Conservation (phyloP, 495 filamentous ascomycete species). For the Penicillium riverlandense region DNA sequence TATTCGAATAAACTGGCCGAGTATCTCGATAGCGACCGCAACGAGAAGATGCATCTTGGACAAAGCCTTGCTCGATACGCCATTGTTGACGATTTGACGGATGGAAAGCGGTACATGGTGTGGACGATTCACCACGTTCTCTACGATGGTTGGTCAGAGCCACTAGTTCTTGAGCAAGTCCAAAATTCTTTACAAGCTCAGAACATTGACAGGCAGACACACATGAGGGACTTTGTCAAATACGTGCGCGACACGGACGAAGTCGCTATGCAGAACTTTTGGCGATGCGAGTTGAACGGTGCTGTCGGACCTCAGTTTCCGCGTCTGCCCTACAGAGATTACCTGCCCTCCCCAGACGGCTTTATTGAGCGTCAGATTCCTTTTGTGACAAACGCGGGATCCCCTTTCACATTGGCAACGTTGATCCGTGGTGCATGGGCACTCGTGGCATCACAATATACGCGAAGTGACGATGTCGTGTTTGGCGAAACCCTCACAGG, state of each 20-base stretch:
- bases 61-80: conserved; percentile 47
- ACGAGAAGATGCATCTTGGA: conserved; percentile 47
- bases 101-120: conserved; percentile 40
- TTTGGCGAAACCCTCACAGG: conserved; percentile 54
- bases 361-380: conserved; percentile 44
- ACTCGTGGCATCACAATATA: conserved; percentile 47
- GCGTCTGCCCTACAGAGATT: conserved; percentile 44
- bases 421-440: conserved; percentile 59
- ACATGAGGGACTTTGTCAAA: conserved; percentile 38
- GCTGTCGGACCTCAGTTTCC: conserved; percentile 53
- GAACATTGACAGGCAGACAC: conserved; percentile 10
- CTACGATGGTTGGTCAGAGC: conserved; percentile 63
- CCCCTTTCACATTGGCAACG: conserved; percentile 47
- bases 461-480: conserved; percentile 44
- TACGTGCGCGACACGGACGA: conserved; percentile 30
- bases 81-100: conserved; percentile 30
- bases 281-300: conserved; percentile 40
- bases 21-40: conserved; percentile 43
- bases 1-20: conserved; percentile 32
- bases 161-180: conserved; percentile 48
- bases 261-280: conserved; percentile 30
- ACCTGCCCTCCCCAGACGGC: conserved; percentile 45
- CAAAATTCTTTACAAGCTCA: conserved; percentile 26
- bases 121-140: conserved; percentile 61
- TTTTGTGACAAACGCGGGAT: conserved; percentile 25